Conservation (phyloP, 805 yeast species). For the Pichia deserticola region DNA sequence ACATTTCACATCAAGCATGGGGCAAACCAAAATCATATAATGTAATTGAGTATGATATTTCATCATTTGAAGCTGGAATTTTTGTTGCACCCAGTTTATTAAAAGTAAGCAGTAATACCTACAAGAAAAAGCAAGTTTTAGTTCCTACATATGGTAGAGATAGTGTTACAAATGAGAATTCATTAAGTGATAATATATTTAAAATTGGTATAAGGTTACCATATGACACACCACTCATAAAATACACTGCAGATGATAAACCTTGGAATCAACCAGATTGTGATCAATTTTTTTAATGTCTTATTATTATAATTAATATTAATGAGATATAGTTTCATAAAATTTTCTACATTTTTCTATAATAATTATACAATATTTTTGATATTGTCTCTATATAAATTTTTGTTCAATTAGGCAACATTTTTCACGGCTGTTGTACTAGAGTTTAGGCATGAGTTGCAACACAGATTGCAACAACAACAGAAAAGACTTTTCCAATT, state of each 20-base stretch:
- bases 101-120: slow-evolving; percentile 5
- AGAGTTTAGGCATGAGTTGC: slow-evolving; percentile 2
- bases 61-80: slow-evolving; percentile 51
- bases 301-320: no score
- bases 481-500: background rate
- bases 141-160: slow-evolving; percentile 40
- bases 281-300: slow-evolving; percentile 3
- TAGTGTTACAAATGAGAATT: slow-evolving; percentile 5
- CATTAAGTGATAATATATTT: background rate
- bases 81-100: slow-evolving; percentile 31
- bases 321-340: no score
- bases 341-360: no score
- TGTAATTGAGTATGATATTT: slow-evolving; percentile 27
- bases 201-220: slow-evolving; percentile 43
- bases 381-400: no score
- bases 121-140: slow-evolving; percentile 17
- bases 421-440: slow-evolving; percentile 7
- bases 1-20: slow-evolving; percentile 77
- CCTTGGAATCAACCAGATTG: slow-evolving; percentile 40
- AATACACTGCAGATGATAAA: slow-evolving; percentile 33
- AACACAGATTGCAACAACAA: slow-evolving; percentile 3
- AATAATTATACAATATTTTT: background rate
- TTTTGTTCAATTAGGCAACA: background rate
- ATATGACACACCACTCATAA: slow-evolving; percentile 42
- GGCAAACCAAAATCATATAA: slow-evolving; percentile 36